Conservation (phyloP, 1,284 basidiomycete species). For the Moniliophthora roreri region DNA sequence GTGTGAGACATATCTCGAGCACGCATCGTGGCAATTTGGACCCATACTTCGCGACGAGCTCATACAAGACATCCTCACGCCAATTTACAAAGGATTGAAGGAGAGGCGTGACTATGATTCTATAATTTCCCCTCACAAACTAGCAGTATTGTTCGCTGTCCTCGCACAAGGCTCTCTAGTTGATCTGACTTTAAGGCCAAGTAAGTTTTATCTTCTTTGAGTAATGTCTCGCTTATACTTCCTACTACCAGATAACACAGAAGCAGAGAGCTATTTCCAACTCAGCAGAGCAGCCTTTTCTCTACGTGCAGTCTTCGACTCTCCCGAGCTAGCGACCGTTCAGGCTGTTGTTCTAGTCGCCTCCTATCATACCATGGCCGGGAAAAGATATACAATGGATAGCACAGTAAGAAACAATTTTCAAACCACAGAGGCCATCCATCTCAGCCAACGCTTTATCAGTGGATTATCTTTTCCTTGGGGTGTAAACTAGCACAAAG, state of each 20-base stretch:
- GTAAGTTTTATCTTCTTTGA: slow-evolving; percentile 25
- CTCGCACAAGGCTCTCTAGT: slow-evolving; percentile 62
- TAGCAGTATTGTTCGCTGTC: slow-evolving; percentile 57
- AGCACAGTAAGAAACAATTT: slow-evolving; percentile 33
- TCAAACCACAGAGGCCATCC: not conserved
- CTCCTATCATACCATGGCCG: slow-evolving; percentile 53
- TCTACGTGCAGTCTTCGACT: slow-evolving; percentile 60
- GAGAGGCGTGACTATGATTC: slow-evolving; percentile 33
- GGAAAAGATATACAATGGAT: slow-evolving; percentile 51
- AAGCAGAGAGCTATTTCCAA: slow-evolving; percentile 62
- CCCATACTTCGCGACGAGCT: slow-evolving; percentile 66
- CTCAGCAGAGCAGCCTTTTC: slow-evolving; percentile 56
- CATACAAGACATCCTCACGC: slow-evolving; percentile 59
- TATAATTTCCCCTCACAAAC: slow-evolving; percentile 47
- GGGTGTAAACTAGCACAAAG: slow-evolving; percentile 57
- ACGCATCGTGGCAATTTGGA: slow-evolving; percentile 59
- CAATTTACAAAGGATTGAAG: slow-evolving; percentile 55
- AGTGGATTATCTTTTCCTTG: slow-evolving; percentile 51
- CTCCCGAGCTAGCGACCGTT: slow-evolving; percentile 59
- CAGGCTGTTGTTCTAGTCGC: slow-evolving; percentile 59
- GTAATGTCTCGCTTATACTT: not conserved
- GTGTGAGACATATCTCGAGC: slow-evolving; percentile 67
- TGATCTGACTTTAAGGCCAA: slow-evolving; percentile 61
- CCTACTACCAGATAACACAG: slow-evolving; percentile 39
- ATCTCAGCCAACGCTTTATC: slow-evolving; percentile 1